Evolutionary conservation across 495 filamentous ascomycete species (phyloP).

Genomic region (Hypoxylon cercidicola): DNA sequence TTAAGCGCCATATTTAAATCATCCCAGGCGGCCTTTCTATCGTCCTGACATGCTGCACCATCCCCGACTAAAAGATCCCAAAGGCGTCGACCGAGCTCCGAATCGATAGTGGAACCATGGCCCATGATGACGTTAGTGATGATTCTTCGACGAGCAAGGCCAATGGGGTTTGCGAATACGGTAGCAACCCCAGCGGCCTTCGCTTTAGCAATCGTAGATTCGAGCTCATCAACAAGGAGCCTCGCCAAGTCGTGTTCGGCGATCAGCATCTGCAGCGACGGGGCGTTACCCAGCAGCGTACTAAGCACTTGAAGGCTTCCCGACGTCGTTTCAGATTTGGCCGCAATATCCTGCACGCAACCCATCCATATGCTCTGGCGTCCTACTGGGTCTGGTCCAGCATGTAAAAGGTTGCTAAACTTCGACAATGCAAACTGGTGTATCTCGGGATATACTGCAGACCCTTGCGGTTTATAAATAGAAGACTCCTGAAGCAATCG

Average conservation of each 20-base stretch:
- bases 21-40: constrained; percentile 72
- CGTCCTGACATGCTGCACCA: constrained; percentile 62
- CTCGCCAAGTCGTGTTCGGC: constrained; percentile 56
- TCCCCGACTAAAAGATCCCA: constrained; percentile 76
- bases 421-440: constrained; percentile 69
- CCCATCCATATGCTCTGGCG: constrained; percentile 54
- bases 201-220: constrained; percentile 50
- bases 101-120: constrained; percentile 67
- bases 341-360: constrained; percentile 59
- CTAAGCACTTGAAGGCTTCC: constrained; percentile 79
- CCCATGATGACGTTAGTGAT: constrained; percentile 66
- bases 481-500: constrained; percentile 75
- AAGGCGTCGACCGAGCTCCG: constrained; percentile 68
- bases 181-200: constrained; percentile 48
- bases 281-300: constrained; percentile 54
- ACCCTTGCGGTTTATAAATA: constrained; percentile 51
- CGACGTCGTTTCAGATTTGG: constrained; percentile 52
- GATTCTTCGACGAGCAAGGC: constrained; percentile 67
- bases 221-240: constrained; percentile 62
- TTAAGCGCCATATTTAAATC: constrained; percentile 66
- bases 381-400: constrained; percentile 46
- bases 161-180: constrained; percentile 52
- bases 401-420: constrained; percentile 60
- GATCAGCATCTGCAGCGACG: constrained; percentile 51
- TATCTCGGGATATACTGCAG: constrained; percentile 55